Conservation (phyloP, 345 rosid species). For the Eucalyptus fibrosa region DNA sequence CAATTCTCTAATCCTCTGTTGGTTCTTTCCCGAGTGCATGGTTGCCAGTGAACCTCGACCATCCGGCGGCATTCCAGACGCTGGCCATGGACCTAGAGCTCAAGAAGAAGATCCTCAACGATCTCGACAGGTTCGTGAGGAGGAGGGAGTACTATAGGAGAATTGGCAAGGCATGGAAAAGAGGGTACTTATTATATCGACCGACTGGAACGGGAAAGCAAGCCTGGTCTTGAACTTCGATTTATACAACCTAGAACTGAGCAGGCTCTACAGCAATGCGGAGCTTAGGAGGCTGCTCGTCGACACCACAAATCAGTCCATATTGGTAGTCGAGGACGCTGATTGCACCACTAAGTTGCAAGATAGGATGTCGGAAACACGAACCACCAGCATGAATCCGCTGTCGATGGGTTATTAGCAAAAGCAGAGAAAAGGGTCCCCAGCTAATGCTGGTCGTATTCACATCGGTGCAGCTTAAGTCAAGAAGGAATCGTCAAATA, state of each 20-base stretch:
- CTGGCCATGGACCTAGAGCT: too few relatives aligned
- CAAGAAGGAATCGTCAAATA: background rate
- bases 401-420: background rate
- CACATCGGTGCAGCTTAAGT: background rate
- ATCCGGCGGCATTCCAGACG: too few relatives aligned
- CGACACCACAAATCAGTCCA: background rate
- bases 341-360: background rate
- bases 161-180: too few relatives aligned
- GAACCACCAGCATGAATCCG: background rate
- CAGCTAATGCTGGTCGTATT: background rate
- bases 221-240: background rate
- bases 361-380: background rate
- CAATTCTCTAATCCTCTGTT: background rate
- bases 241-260: background rate
- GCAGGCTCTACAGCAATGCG: background rate
- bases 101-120: too few relatives aligned
- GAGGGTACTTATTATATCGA: background rate
- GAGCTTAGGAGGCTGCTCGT: background rate
- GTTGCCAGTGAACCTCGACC: too few relatives aligned
- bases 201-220: constrained; percentile 1
- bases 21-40: too few relatives aligned
- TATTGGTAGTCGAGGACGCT: background rate
- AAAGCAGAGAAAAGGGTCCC: background rate
- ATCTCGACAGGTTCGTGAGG: too few relatives aligned
- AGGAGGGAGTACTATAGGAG: too few relatives aligned